These are phyloP conservation scores for Kwoniella sp. DNA, from an alignment of 768 basidiomycete genomes.

Conservation along the genomic window DNA sequence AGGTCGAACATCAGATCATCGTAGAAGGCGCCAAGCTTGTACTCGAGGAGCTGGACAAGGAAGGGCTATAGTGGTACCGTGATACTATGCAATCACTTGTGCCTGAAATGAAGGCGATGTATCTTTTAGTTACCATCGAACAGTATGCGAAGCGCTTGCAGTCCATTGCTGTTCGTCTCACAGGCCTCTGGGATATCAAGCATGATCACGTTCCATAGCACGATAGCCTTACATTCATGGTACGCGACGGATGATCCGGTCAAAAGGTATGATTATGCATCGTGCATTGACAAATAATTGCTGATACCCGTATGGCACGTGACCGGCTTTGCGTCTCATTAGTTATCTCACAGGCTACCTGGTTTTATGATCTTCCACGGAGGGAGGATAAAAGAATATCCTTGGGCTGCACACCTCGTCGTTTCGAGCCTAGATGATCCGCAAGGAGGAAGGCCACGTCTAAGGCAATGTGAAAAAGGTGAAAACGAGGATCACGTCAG, in stretches of 20 bases:
- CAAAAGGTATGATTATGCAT: slow-evolving; percentile 6
- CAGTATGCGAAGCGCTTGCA: no score
- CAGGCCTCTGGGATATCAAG: no score
- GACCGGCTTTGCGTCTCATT: no score
- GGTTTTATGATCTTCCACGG: slow-evolving; percentile 19
- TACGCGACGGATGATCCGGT: no score
- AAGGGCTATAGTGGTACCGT: slow-evolving; percentile 10
- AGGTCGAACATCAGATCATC: slow-evolving; percentile 83
- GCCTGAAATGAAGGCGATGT: no score
- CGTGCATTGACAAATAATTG: background rate
- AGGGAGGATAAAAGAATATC: slow-evolving; percentile 51
- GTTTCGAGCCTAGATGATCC: slow-evolving; percentile 73
- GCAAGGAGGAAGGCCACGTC: slow-evolving; percentile 86
- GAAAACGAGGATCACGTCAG: slow-evolving; percentile 12
- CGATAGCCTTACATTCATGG: no score
- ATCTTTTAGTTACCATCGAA: no score
- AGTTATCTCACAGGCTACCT: no score
- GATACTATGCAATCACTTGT: no score
- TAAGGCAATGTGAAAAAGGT: slow-evolving; percentile 37
- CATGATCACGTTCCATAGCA: no score
- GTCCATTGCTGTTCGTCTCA: no score
- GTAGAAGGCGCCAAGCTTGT: slow-evolving; percentile 79
- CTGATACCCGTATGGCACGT: no score
- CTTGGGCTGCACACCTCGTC: slow-evolving; percentile 56
- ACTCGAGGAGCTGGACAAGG: slow-evolving; percentile 59